These are phyloP conservation scores for Usnea hakonensis DNA, from an alignment of 495 filamentous ascomycete species.

Conservation along the genomic window DNA sequence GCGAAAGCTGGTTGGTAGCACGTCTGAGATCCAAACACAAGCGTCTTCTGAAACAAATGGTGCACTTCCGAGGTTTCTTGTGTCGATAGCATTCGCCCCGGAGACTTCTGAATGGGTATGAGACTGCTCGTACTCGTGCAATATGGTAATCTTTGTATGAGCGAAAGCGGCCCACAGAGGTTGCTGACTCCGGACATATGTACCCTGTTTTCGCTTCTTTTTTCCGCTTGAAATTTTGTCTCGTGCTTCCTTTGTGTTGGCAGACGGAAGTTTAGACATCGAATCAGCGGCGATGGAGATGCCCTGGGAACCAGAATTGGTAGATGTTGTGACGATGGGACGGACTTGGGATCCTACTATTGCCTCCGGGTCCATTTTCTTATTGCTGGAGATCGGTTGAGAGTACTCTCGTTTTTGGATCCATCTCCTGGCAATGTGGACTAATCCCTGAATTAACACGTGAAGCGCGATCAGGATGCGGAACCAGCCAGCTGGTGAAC, in stretches of 20 bases:
- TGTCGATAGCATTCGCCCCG: constrained; percentile 67
- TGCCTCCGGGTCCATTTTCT: constrained; percentile 51
- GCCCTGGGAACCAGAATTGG: constrained; percentile 40
- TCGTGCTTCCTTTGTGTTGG: constrained; percentile 46
- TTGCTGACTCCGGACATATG: constrained; percentile 79
- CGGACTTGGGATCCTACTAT: constrained; percentile 39
- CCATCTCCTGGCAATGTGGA: constrained; percentile 46
- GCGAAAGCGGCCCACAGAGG: constrained; percentile 92
- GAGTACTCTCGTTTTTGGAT: constrained; percentile 45
- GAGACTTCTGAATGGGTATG: constrained; percentile 66
- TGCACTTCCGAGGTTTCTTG: constrained; percentile 70
- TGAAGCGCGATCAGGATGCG: constrained; percentile 68
- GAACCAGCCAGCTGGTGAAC: constrained; percentile 42
- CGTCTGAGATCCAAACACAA: constrained; percentile 79
- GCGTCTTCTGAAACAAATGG: constrained; percentile 63
- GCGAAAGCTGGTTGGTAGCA: constrained; percentile 72
- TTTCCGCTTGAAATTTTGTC: constrained; percentile 57
- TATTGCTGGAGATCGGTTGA: constrained; percentile 35
- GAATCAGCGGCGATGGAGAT: constrained; percentile 41
- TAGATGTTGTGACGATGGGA: constrained; percentile 24
- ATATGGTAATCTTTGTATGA: constrained; percentile 86
- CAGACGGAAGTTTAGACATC: constrained; percentile 45
- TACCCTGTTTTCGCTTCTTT: constrained; percentile 81
- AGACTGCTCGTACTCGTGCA: constrained; percentile 86
- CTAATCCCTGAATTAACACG: constrained; percentile 72